phyloP scores from a whole-genome alignment of 2,329 filamentous ascomycete genomes.

The Akanthomyces lecanii region DNA sequence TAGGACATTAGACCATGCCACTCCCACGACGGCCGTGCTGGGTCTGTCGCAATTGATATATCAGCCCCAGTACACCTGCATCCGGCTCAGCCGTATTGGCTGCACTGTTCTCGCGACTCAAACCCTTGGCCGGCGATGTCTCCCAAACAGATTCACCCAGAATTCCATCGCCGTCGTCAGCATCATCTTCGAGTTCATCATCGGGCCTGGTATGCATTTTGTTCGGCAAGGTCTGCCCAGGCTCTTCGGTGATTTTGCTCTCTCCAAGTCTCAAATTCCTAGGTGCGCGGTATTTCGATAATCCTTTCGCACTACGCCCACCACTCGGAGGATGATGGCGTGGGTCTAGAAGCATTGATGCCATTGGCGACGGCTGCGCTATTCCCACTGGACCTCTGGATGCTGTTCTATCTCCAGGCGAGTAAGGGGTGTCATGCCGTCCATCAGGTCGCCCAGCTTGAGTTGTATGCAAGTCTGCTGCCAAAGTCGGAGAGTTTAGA shows the following conservation, averaged over 20 bases:
- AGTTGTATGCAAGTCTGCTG: slow-evolving; percentile 52
- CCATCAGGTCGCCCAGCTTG: slow-evolving; percentile 36
- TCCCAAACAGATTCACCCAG: slow-evolving; percentile 60
- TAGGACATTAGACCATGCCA: slow-evolving; percentile 30
- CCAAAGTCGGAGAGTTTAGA: slow-evolving; percentile 58
- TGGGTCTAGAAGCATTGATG: slow-evolving; percentile 69
- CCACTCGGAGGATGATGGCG: slow-evolving; percentile 64
- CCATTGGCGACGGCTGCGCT: slow-evolving; percentile 60
- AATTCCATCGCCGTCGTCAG: slow-evolving; percentile 42
- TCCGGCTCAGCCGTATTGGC: slow-evolving; percentile 44
- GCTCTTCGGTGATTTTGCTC: slow-evolving; percentile 53
- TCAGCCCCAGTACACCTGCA: slow-evolving; percentile 52
- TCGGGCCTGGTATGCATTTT: slow-evolving; percentile 47
- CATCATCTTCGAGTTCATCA: slow-evolving; percentile 53
- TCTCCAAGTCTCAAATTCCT: slow-evolving; percentile 44
- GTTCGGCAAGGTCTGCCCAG: slow-evolving; percentile 43
- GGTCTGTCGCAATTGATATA: slow-evolving; percentile 56
- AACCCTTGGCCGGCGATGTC: slow-evolving; percentile 47
- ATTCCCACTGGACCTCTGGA: slow-evolving; percentile 29
- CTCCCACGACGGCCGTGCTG: slow-evolving; percentile 46
- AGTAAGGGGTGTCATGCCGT: not conserved
- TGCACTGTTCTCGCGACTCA: slow-evolving; percentile 51
- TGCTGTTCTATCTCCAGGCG: slow-evolving; percentile 7
- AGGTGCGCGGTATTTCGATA: slow-evolving; percentile 43
- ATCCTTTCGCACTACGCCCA: slow-evolving; percentile 40